Evolutionary conservation across 176 grass and related monocot genomes (phyloP).

Genomic region (Puya raimondii): DNA sequence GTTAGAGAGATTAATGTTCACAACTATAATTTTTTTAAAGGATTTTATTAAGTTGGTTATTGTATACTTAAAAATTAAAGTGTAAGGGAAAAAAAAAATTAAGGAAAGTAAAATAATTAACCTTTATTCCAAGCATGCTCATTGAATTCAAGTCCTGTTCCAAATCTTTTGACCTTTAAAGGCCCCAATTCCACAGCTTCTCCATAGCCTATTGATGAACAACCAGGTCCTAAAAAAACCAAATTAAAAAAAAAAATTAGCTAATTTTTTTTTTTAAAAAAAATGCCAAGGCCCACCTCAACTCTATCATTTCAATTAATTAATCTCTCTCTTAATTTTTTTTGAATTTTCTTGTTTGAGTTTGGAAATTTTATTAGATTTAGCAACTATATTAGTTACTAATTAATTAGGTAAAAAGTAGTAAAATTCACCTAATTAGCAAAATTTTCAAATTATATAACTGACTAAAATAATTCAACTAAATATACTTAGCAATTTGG

Average conservation of each 20-base stretch:
- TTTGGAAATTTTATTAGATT: no score
- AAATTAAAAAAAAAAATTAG: conserved; percentile 5
- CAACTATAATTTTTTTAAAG: conserved; percentile 37
- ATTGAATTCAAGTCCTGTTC: conserved; percentile 55
- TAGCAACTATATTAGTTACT: no score
- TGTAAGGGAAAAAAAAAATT: neutral
- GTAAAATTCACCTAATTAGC: no score
- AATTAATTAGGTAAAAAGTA: no score
- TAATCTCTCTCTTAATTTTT: no score
- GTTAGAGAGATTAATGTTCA: conserved; percentile 11
- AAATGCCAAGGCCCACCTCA: neutral
- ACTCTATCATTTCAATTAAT: no score
- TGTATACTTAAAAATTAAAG: neutral
- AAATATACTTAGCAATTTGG: no score
- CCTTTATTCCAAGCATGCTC: conserved; percentile 78
- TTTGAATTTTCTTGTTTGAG: no score
- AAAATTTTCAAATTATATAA: no score
- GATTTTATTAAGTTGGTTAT: neutral
- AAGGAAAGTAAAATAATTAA: conserved; percentile 10
- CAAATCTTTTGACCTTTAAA: conserved; percentile 43
- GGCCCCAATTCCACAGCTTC: conserved; percentile 63
- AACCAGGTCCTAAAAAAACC: conserved; percentile 48
- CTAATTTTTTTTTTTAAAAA: neutral
- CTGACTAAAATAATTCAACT: no score
- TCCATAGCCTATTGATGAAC: conserved; percentile 82